phyloP scores from a whole-genome alignment of 768 basidiomycete genomes.

The Boletus tomentosulus region DNA sequence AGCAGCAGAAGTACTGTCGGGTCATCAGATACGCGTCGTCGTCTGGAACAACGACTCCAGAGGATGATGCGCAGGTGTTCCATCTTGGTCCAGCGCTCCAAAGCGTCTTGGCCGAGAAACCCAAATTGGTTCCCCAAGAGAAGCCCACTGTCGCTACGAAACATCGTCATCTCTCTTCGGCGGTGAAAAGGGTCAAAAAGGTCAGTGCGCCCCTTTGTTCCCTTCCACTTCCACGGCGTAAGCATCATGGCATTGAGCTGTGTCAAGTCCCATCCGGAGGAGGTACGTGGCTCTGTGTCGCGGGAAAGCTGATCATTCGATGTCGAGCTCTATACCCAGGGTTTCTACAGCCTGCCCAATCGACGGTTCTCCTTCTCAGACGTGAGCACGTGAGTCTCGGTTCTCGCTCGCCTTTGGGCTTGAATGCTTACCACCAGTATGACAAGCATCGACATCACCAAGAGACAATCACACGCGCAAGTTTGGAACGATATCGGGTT shows the following conservation, averaged over 20 bases:
- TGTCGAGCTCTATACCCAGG: conserved; percentile 3
- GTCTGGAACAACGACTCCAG: conserved; percentile 30
- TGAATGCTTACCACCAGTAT: not conserved
- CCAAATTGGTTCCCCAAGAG: not conserved
- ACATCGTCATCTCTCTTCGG: conserved; percentile 10
- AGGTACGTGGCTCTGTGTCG: conserved; percentile 15
- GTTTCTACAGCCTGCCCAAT: conserved; percentile 28
- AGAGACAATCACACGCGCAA: conserved; percentile 13
- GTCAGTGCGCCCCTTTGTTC: conserved; percentile 3
- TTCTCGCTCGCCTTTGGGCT: not conserved
- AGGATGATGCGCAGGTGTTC: conserved; percentile 25
- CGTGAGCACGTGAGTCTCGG: conserved; percentile 14
- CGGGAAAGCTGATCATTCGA: not conserved
- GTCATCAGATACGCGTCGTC: conserved; percentile 24
- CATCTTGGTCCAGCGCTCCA: conserved; percentile 14
- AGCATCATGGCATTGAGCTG: not conserved
- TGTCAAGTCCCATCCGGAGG: conserved; percentile 22
- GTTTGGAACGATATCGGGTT: conserved; percentile 27
- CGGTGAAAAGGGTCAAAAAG: conserved; percentile 26
- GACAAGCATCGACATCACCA: not conserved
- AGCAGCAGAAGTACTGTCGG: conserved; percentile 9
- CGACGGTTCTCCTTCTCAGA: conserved; percentile 29
- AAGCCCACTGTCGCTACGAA: conserved; percentile 10
- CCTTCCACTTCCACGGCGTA: not conserved
- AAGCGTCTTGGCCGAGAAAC: conserved; percentile 3